A percentile compares a stretch with the other conserved stretches of the same genome.
Evolutionary conservation across 176 grass and related monocot species (phyloP).

Genomic region (Dactylis glomerata): DNA sequence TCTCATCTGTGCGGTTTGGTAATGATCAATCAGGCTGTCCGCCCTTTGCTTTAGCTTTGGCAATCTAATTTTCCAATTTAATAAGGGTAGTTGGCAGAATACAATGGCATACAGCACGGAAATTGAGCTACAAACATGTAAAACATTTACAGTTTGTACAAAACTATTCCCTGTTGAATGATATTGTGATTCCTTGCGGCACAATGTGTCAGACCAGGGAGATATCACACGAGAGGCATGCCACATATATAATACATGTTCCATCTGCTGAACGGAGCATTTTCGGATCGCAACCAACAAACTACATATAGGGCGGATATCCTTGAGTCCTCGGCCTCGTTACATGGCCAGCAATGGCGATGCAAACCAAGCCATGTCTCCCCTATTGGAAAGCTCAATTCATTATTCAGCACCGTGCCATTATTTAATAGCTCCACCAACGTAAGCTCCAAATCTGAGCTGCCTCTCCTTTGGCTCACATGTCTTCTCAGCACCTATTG

Average conservation of each 20-base stretch:
- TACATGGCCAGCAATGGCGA: conserved; percentile 29
- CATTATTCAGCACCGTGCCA: not conserved
- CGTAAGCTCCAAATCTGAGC: conserved; percentile 23
- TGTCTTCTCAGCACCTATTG: conserved; percentile 17
- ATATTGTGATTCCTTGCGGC: too few species aligned
- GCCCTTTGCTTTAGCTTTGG: not conserved
- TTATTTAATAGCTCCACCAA: conserved; percentile 24
- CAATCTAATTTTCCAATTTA: not conserved
- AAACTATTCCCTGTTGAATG: not conserved
- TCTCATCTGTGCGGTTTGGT: not conserved
- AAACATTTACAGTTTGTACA: not conserved
- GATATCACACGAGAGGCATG: not conserved
- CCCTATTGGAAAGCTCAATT: not conserved
- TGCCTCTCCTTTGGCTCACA: conserved; percentile 18
- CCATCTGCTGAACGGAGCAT: not conserved
- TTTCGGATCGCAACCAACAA: not conserved
- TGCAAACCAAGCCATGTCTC: conserved; percentile 33
- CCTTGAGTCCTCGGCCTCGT: not conserved
- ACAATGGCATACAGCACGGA: not conserved
- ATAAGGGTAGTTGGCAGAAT: not conserved
- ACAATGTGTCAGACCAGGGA: too few species aligned
- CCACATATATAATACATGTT: conserved; percentile 7
- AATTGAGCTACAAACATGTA: not conserved
- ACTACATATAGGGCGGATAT: not conserved
- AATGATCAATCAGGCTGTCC: not conserved